phyloP scores from a whole-genome alignment of 2,329 filamentous ascomycete genomes.

The Penicillium sp. region DNA sequence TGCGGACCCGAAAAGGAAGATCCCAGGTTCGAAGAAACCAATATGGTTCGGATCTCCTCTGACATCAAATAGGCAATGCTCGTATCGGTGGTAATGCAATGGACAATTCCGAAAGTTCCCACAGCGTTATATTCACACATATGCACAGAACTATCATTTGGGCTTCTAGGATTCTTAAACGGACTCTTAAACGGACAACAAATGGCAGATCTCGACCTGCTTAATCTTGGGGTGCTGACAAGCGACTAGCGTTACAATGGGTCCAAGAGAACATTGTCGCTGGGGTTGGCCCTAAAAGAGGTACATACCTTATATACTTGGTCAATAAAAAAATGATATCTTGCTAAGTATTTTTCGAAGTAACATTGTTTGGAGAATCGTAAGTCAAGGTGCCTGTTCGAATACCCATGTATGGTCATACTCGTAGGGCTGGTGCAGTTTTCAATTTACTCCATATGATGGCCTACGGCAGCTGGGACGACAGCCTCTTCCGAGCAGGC shows the following conservation, averaged over 20 bases:
- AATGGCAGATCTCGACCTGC: background rate
- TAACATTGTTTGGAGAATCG: background rate
- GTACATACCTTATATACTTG: background rate
- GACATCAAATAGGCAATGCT: background rate
- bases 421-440: background rate
- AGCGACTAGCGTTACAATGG: background rate
- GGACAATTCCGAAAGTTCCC: background rate
- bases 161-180: background rate
- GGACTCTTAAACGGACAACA: background rate
- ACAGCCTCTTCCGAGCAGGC: background rate
- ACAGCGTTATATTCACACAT: background rate
- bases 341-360: background rate
- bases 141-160: background rate
- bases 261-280: background rate
- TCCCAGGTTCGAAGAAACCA: background rate
- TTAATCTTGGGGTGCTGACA: constrained; percentile 1
- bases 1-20: background rate
- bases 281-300: background rate
- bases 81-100: background rate
- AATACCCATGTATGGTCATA: too few species aligned
- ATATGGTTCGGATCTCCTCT: constrained; percentile 1
- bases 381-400: background rate
- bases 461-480: background rate
- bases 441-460: constrained; percentile 2
- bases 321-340: background rate